Percentiles rank a stretch among this genome's conserved stretches.
Conservation (phyloP, 2,329 filamentous ascomycete genomes). For the Hymenoscyphus repandus region DNA sequence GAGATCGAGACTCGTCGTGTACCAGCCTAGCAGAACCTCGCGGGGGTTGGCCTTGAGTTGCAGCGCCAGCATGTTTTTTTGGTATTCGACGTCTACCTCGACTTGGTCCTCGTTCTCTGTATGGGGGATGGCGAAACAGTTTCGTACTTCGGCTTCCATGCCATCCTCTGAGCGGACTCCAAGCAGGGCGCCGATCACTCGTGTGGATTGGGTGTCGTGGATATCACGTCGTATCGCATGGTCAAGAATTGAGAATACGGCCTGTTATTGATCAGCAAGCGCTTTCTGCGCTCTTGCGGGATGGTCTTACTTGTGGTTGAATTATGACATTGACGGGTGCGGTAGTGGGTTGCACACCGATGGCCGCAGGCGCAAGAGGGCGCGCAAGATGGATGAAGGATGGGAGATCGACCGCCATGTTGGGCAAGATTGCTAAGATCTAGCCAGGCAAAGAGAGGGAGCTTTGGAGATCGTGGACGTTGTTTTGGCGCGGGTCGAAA, state of each 20-base stretch:
- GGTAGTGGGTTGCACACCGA: slow-evolving; percentile 78
- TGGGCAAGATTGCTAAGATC: slow-evolving; percentile 40
- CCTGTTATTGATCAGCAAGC: slow-evolving; percentile 38
- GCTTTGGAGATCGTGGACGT: slow-evolving; percentile 9
- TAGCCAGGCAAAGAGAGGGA: slow-evolving; percentile 8
- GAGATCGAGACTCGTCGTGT: slow-evolving; percentile 92
- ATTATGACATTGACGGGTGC: slow-evolving; percentile 91
- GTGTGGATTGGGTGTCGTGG: slow-evolving; percentile 72
- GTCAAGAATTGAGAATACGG: slow-evolving; percentile 76
- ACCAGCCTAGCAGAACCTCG: slow-evolving; percentile 95
- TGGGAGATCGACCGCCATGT: slow-evolving; percentile 71
- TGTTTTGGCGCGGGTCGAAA: slow-evolving; percentile 10
- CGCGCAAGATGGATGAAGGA: slow-evolving; percentile 92
- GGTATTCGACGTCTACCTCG: slow-evolving; percentile 99
- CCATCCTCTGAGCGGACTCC: slow-evolving; percentile 94
- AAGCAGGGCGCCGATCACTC: slow-evolving; percentile 93
- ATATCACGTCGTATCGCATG: slow-evolving; percentile 76
- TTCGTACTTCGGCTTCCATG: slow-evolving; percentile 91
- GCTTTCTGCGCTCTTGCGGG: neutral
- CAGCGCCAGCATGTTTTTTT: slow-evolving; percentile 97
- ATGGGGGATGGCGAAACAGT: slow-evolving; percentile 96
- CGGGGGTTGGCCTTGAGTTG: slow-evolving; percentile 91
- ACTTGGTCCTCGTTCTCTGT: slow-evolving; percentile 98
- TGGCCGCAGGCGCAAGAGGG: slow-evolving; percentile 76
- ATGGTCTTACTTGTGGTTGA: slow-evolving; percentile 76